Percentiles rank a stretch among this genome's conserved stretches.
phyloP scores from a whole-genome alignment of 768 basidiomycete species.

The Pleurotus djamor region DNA sequence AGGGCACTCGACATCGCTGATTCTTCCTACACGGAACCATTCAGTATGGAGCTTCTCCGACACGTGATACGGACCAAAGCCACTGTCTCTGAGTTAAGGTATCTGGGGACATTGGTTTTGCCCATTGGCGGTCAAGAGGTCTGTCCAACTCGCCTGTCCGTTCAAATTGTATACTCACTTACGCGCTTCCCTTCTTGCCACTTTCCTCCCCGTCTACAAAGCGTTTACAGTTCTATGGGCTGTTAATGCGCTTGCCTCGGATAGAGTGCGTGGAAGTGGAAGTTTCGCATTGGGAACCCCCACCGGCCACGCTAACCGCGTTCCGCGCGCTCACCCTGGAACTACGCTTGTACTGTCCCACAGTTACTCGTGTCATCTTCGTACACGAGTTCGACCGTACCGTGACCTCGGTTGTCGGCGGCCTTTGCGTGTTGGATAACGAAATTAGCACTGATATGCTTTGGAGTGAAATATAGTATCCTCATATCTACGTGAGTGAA shows the following conservation, averaged over 20 bases:
- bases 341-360: constrained; percentile 57
- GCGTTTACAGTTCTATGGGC: constrained; percentile 63
- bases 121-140: constrained; percentile 58
- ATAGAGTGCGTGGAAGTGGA: constrained; percentile 63
- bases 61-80: constrained; percentile 32
- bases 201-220: constrained; percentile 18
- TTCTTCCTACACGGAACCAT: constrained; percentile 51
- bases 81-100: constrained; percentile 40
- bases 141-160: neutral
- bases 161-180: neutral
- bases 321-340: constrained; percentile 62
- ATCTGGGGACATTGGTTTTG: constrained; percentile 63
- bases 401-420: constrained; percentile 35
- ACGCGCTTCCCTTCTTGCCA: neutral
- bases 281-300: constrained; percentile 62
- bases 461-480: constrained; percentile 30
- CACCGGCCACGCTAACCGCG: constrained; percentile 47
- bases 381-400: constrained; percentile 63
- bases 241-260: constrained; percentile 48
- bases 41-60: constrained; percentile 51
- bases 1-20: constrained; percentile 63
- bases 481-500: neutral
- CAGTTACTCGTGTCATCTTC: constrained; percentile 52
- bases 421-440: constrained; percentile 29
- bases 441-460: constrained; percentile 25